Conservation (phyloP, 202 grass and related monocot genomes). For the Sporobolus alterniflorus region DNA sequence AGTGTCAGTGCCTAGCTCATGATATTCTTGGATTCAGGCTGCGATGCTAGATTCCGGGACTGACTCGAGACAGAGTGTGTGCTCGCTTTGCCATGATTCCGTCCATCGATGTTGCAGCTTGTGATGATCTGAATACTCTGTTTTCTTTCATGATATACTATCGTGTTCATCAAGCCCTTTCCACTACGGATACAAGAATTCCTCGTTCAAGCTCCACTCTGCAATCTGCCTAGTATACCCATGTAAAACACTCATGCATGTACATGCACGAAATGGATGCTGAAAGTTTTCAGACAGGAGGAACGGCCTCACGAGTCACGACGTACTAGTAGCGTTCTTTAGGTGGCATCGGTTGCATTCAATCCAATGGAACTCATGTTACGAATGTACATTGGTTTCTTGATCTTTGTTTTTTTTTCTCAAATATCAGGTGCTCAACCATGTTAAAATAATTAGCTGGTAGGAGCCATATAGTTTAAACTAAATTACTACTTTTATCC, state of each 20-base stretch:
- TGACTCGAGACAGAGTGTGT: constrained; percentile 22
- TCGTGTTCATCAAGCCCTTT: neutral
- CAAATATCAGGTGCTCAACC: neutral
- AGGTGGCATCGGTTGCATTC: neutral
- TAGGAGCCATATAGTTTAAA: too few species aligned
- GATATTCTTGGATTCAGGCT: constrained; percentile 25
- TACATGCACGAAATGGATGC: neutral
- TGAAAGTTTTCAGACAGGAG: too few species aligned
- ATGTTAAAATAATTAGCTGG: neutral
- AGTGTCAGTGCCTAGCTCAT: constrained; percentile 19
- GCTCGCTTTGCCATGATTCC: constrained; percentile 26
- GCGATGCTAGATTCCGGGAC: constrained; percentile 9
- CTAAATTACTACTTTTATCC: too few species aligned
- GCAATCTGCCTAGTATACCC: too few species aligned
- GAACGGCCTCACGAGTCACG: neutral
- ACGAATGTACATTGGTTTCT: neutral
- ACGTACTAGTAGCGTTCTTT: neutral
- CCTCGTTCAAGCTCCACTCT: neutral
- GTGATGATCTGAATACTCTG: neutral
- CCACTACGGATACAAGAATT: neutral
- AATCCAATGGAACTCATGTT: neutral
- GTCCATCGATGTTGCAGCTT: constrained; percentile 1
- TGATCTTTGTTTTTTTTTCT: neutral
- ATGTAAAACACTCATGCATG: neutral
- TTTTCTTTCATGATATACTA: neutral